Percentiles rank a stretch among this genome's conserved stretches.
Evolutionary conservation across 371 early-diverging fungal species (phyloP).

Genomic region (Rhizopus delemar): DNA sequence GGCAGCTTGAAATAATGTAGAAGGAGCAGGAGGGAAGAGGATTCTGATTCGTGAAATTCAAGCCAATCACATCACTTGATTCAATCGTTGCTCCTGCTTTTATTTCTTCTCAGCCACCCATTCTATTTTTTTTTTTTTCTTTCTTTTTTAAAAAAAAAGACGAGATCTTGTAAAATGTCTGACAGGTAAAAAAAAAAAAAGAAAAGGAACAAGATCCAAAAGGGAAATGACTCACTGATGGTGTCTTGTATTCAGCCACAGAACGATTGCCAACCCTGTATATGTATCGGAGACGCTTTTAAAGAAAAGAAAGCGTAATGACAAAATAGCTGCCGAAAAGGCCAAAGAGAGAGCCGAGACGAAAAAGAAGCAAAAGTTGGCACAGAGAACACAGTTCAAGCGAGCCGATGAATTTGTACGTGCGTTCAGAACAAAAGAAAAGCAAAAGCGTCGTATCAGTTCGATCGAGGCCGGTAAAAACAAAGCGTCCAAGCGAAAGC

Average conservation of each 20-base stretch:
- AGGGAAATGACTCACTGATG: too few species aligned
- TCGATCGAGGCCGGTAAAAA: conserved; percentile 76
- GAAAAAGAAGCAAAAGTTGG: conserved; percentile 47
- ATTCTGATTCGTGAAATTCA: too few species aligned
- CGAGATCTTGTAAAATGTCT: conserved; percentile 11
- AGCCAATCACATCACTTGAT: too few species aligned
- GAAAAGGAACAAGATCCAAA: too few species aligned
- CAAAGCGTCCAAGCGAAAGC: conserved; percentile 81
- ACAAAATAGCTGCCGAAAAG: conserved; percentile 80
- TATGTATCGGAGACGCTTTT: conserved; percentile 89
- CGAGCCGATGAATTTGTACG: conserved; percentile 94
- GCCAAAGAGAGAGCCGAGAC: conserved; percentile 56
- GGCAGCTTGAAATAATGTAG: too few species aligned
- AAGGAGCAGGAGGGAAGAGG: too few species aligned
- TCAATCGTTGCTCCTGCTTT: too few species aligned
- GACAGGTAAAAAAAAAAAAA: conserved; percentile 17
- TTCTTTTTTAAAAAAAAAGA: too few species aligned
- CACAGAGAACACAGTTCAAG: conserved; percentile 80
- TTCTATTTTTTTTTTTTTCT: too few species aligned
- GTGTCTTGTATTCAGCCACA: conserved; percentile 6
- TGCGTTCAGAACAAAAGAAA: conserved; percentile 86
- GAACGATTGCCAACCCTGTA: conserved; percentile 27
- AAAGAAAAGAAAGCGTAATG: conserved; percentile 93
- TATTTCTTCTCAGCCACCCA: not conserved
- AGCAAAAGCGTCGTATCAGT: conserved; percentile 79